These are phyloP conservation scores for Blastobotrys serpentis DNA, from an alignment of 1,139 yeast genomes.

Conservation along the genomic window DNA sequence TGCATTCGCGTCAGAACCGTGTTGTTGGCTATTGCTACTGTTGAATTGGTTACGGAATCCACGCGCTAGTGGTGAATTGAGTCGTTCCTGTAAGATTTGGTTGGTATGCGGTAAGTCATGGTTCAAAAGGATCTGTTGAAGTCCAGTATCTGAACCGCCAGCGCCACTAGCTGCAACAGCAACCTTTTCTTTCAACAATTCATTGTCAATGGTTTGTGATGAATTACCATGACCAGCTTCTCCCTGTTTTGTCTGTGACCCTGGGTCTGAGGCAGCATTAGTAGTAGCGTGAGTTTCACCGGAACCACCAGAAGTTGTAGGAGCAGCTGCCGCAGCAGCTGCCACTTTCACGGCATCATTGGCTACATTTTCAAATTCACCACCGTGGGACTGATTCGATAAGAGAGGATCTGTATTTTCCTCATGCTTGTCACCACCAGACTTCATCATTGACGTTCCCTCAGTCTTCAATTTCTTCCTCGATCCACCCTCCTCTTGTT, in stretches of 20 bases:
- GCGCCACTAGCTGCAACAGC: conserved; percentile 17
- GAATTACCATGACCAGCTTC: too few species aligned
- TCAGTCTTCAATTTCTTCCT: conserved; percentile 8
- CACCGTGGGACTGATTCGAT: neutral
- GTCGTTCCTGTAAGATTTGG: conserved; percentile 12
- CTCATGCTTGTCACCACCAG: neutral
- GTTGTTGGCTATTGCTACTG: neutral
- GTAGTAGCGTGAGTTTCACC: neutral
- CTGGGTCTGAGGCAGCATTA: neutral
- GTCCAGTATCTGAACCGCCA: conserved; percentile 5
- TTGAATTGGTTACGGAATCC: conserved; percentile 13
- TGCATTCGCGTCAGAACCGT: neutral
- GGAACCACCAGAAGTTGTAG: conserved; percentile 2
- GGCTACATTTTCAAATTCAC: conserved; percentile 4
- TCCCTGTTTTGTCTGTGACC: too few species aligned
- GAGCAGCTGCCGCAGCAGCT: conserved; percentile 19
- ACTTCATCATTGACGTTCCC: neutral
- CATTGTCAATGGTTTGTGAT: conserved; percentile 9
- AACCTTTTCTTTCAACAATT: conserved; percentile 12
- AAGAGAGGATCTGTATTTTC: conserved; percentile 1
- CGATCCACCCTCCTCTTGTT: neutral
- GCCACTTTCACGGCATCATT: conserved; percentile 13
- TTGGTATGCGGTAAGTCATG: conserved; percentile 14
- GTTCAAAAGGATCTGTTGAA: conserved; percentile 12
- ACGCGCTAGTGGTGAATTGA: conserved; percentile 12